Evolutionary conservation across 495 filamentous ascomycete species (phyloP), one percentile per base, ranked within the genome.

Genomic region (Oidiodendron maius): DNA sequence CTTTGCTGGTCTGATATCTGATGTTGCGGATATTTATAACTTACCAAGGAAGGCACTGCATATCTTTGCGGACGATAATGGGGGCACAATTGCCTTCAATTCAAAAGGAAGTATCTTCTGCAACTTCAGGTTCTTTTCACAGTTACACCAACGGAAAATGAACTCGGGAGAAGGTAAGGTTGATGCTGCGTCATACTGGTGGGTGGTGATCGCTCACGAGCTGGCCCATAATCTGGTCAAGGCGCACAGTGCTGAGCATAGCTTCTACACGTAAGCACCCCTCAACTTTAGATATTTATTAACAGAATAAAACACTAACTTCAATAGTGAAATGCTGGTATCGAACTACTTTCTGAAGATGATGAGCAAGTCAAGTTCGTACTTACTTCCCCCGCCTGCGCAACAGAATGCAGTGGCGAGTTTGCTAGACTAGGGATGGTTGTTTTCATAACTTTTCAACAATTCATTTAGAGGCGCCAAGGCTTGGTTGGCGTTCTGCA

Each of bases 11-110:
- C 46, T 96, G 17, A 71, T 98, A 10, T 64, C 76, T 43, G 86
- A 90, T 1, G 72, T 86, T 8, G 84, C 75, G 4, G 71, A 67
- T 2, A 74, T 94, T 18, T 96, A 94, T 62, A 69, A 75, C 10
- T 70, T 96, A 22, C 58, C 71, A 2, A 61, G 68, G 9, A 67
- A 76, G 32, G 70, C 72, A 20, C 53, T 96, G 36, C 90, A 94
- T 61, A 84, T 97, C 51, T 96, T 90, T 72, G 90, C 89, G 53
- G 90, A 96, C 51, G 77, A 84, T 16, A 66, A 69, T 8, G 83
- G 87, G 8, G 76, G 74, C 52, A 88, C 89, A 1, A 95, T 99
- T 50, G 93, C 94, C 0, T 99, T 99, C 75, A 99, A 97, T 60
- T 71, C 72, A 18, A 75, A 75, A 34, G 90, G 91, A 39, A 85